Evolutionary conservation across 2,329 filamentous ascomycete species (phyloP).

Genomic region (Fusarium denticulatum): DNA sequence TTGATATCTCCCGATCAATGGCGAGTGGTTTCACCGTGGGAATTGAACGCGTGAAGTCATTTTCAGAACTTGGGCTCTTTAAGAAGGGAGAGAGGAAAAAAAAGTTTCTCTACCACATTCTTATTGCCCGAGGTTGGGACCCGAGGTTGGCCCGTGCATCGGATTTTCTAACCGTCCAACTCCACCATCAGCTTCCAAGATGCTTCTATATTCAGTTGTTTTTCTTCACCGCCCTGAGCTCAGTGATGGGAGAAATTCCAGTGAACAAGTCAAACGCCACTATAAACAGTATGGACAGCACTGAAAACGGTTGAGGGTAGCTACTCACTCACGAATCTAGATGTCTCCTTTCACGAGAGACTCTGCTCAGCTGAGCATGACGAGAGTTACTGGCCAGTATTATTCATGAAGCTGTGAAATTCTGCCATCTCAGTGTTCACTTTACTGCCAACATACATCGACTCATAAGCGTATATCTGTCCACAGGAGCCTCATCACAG

Average conservation of each 20-base stretch:
- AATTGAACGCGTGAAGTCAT: constrained; percentile 41
- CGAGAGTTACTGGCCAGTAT: neutral
- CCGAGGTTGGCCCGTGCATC: constrained; percentile 38
- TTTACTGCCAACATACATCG: neutral
- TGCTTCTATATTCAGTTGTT: constrained; percentile 33
- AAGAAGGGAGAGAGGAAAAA: constrained; percentile 44
- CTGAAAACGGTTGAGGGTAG: neutral
- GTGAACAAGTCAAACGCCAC: constrained; percentile 36
- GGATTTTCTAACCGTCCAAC: constrained; percentile 26
- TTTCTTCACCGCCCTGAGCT: constrained; percentile 31
- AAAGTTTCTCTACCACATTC: constrained; percentile 44
- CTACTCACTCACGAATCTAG: neutral
- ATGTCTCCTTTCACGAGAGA: neutral
- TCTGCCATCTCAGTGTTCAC: constrained; percentile 4
- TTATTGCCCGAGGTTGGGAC: constrained; percentile 40
- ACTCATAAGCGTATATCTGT: neutral
- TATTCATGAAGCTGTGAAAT: neutral
- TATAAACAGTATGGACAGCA: neutral
- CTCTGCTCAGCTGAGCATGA: neutral
- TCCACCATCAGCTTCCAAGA: constrained; percentile 31
- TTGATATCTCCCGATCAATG: constrained; percentile 35
- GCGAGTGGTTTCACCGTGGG: constrained; percentile 41
- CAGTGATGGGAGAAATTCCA: constrained; percentile 39
- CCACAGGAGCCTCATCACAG: neutral
- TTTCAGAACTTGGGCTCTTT: constrained; percentile 38